These are phyloP conservation scores for Nakazawaea ernobii DNA, from an alignment of 805 yeast genomes.

Conservation along the genomic window DNA sequence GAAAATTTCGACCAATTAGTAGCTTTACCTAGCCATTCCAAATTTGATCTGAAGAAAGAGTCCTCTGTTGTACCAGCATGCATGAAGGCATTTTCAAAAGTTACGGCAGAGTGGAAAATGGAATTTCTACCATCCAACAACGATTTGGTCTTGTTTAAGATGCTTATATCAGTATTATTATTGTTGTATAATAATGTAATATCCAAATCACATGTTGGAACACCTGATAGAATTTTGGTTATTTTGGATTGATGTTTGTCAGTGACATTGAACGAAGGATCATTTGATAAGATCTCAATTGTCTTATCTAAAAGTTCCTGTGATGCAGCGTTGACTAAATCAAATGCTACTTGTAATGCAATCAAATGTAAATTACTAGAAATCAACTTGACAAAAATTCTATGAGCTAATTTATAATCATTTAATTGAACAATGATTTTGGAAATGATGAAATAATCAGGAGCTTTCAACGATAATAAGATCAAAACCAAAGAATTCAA, in stretches of 20 bases:
- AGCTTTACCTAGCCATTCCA: conserved; percentile 97
- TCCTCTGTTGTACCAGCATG: conserved; percentile 97
- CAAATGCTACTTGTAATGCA: conserved; percentile 93
- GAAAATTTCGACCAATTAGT: conserved; percentile 97
- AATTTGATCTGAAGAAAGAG: conserved; percentile 80
- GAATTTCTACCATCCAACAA: conserved; percentile 88
- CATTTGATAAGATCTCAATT: conserved; percentile 31
- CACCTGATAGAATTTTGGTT: conserved; percentile 74
- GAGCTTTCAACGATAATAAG: conserved; percentile 49
- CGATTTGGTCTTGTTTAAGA: conserved; percentile 76
- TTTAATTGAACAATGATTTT: conserved; percentile 87
- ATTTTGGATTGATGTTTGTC: conserved; percentile 36
- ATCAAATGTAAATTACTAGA: conserved; percentile 44
- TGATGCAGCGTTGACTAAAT: conserved; percentile 84
- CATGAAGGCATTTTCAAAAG: conserved; percentile 90
- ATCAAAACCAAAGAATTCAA: conserved; percentile 58
- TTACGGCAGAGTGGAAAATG: conserved; percentile 91
- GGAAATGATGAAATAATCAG: conserved; percentile 80
- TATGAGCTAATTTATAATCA: conserved; percentile 64
- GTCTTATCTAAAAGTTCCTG: conserved; percentile 75
- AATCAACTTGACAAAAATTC: conserved; percentile 59
- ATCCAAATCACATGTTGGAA: conserved; percentile 90
- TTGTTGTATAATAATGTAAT: conserved; percentile 82
- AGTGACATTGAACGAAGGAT: conserved; percentile 17
- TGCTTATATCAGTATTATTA: conserved; percentile 79